Base-by-base conservation (phyloP, 1,284 basidiomycete genomes). In the Leccinum fuscescens region DNA sequence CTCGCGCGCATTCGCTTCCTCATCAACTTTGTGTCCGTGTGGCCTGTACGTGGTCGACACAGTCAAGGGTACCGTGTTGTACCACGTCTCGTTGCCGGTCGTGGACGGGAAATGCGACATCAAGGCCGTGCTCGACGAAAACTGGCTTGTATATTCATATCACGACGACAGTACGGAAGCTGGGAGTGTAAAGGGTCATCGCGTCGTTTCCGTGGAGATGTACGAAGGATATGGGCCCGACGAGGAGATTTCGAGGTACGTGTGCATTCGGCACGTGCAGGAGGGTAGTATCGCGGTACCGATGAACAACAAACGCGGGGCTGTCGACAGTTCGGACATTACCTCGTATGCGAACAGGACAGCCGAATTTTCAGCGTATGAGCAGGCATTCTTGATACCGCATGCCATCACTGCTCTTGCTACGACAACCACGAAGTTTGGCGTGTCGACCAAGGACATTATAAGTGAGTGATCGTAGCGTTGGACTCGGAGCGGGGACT, bases 111-210 rank as follows among this genome's bases (percentile, higher is more conserved):
- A 62, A 27, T 92, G 89, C 68, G 82, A 89, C 66, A 76, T 95
- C 9, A 83, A 88, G 64, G 86, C 86, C 15, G 78, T 80, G 6
- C 79, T 96, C 64, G 83, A 86, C 15, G 96, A 98, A 77, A 98
- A 98, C 73, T 98, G 96, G 96, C 76, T 98, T 57, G 89, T 95
- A 17, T 94, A 94, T 75, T 82, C 89, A 56, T 96, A 90, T 72
- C 90, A 86, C 66, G 87, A 90, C 51, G 80, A 80, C 17, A 83
- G 83, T 4, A 75, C 78, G 24, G 80, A 78, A n/a, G 66, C 72
- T 3, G 81, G 79, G 6, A 77, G 82, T 66, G 78, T 67, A 4
- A 90, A 89, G 69, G 88, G 91, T 0, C 85, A 87, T 72, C 81
- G 85, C 56, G 75, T 94, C 46, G 87, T 93, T 4, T 89, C 85